Base-by-base conservation (phyloP, 1,284 basidiomycete genomes). In the Rhodotorula sp. region DNA sequence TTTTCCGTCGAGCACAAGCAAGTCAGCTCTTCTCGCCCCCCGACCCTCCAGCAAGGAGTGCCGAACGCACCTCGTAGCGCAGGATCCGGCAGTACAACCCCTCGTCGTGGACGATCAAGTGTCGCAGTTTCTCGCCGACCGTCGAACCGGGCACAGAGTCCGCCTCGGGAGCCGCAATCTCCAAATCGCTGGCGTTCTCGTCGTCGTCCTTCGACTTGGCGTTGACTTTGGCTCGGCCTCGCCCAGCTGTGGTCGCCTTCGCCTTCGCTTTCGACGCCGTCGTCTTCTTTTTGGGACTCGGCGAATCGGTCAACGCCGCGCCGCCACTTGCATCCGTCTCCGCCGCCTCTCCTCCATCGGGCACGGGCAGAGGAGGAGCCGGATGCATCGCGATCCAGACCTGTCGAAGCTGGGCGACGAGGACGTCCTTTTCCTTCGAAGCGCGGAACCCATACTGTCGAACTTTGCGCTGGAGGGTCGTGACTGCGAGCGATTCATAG, bases 61-160 rank as follows among this genome's bases (percentile, higher is more conserved):
- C 34, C 34, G 34, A 34, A 67, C 81, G 51, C 74, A 87, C 88
- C 83, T 90, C 88, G 76, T 87, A 89, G 39, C 87, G 86, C 73
- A 89, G 79, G 70, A 89, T 84, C 59, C 85, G 84, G 34, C 84
- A 79, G 79, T 88, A 83, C 20, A 90, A 80, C 58, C 80, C 80
- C 23, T 78, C 79, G 78, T 89, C 83, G 56, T 47, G 67, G 46
- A 73, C 23, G 34, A 76, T 71, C 49, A 73, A 43, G 51, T 68
- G 62, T 15, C 72, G 64, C 26, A 75, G n/a, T 54, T 65, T 62
- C 49, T 73, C 73, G 15, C 68, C 73, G 20, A 71, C 62, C 10
- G 70, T 66, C 43, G 46, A 26, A 12, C 14, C 46, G 14, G 54
- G 26, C 14, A 29, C 54, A 16, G 26, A n/a, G 20, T 23, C 54